Base-by-base conservation (phyloP, 768 basidiomycete genomes). In the Dentipellis fragilis region DNA sequence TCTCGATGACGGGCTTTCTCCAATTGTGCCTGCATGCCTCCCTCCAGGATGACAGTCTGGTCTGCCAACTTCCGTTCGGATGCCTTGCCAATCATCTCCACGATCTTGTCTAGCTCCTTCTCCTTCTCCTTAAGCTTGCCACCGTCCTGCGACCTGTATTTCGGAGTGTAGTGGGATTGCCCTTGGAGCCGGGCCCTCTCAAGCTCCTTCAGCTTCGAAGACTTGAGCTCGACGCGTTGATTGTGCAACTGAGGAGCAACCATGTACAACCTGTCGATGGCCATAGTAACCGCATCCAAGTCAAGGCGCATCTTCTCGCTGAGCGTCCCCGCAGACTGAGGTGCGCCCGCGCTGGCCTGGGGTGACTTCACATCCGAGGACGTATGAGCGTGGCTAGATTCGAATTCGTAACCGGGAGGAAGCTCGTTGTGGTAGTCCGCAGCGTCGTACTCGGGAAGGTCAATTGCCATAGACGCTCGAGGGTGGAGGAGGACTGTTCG, bases 221-320 rank as follows among this genome's bases (percentile, higher is more conserved):
- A 77, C 63, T 85, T 85, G 47, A 95, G 79, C 67, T 94, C 93
- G n/a, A 89, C 92, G 0, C 96, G 83, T 68, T 99, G 95, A 66
- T 94, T 87, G 57, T 87, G 81, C 42, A 97, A 69, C 67, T 95
- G 93, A 0, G 95, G 94, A 0, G 92, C 83, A 34, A 86, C 88
- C 8, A 80, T 68, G 67, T 96, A 91, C 10, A 97, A 72, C 38
- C 93, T 76, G 66, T 95, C 93, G 63, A 99, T 94, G 34, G 96
- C 93, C 67, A 80, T 78, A 0, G 89, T 81, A 47, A 98, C 83
- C 10, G 79, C 76, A 61, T 96, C 93, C 17, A 97, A 74, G 67
- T 98, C 95, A 64, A 88, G 69, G 51, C 81, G 72, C 81, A 85
- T 88, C 73, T 94, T 94, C 68, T 93, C 91, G 67, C 79, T 81